Evolutionary conservation across 805 yeast species (phyloP).

Genomic region (Teunomyces barrocoloradensis): DNA sequence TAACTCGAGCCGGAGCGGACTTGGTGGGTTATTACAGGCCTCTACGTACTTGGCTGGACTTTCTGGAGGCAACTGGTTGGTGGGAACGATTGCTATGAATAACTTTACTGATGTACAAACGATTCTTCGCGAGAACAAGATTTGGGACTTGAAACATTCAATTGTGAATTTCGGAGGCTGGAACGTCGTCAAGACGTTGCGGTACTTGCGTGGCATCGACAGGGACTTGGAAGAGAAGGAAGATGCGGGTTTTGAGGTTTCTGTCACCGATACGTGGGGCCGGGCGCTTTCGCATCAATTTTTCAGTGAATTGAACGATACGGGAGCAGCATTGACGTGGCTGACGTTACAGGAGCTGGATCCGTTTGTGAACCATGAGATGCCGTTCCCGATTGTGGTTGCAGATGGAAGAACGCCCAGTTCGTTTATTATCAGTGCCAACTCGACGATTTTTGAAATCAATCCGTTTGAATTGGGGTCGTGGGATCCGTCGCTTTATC

Average conservation of each 20-base stretch:
- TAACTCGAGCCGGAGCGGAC: slow-evolving; percentile 24
- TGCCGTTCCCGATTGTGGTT: slow-evolving; percentile 29
- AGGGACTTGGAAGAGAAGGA: slow-evolving; percentile 29
- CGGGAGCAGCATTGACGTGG: slow-evolving; percentile 28
- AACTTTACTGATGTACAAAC: slow-evolving; percentile 54
- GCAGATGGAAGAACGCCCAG: slow-evolving; percentile 27
- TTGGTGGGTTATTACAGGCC: slow-evolving; percentile 58
- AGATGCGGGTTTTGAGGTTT: slow-evolving; percentile 36
- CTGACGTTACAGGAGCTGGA: slow-evolving; percentile 18
- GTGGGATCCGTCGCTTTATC: slow-evolving; percentile 26
- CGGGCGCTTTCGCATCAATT: slow-evolving; percentile 41
- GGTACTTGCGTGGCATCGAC: slow-evolving; percentile 35
- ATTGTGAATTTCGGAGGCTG: slow-evolving; percentile 63
- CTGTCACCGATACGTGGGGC: slow-evolving; percentile 45
- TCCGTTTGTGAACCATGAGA: slow-evolving; percentile 20
- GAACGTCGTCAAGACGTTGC: slow-evolving; percentile 62
- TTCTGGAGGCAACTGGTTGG: slow-evolving; percentile 62
- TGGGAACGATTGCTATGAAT: slow-evolving; percentile 59
- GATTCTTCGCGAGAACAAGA: slow-evolving; percentile 22
- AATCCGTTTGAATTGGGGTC: slow-evolving; percentile 27
- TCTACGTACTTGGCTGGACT: slow-evolving; percentile 73
- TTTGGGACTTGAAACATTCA: slow-evolving; percentile 56
- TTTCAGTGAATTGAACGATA: slow-evolving; percentile 25
- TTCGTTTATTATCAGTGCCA: slow-evolving; percentile 17
- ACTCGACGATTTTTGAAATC: slow-evolving; percentile 28